Percentiles rank a stretch among this genome's conserved stretches.
phyloP scores from a whole-genome alignment of 306 rosid genomes.

The Argentina anserina region DNA sequence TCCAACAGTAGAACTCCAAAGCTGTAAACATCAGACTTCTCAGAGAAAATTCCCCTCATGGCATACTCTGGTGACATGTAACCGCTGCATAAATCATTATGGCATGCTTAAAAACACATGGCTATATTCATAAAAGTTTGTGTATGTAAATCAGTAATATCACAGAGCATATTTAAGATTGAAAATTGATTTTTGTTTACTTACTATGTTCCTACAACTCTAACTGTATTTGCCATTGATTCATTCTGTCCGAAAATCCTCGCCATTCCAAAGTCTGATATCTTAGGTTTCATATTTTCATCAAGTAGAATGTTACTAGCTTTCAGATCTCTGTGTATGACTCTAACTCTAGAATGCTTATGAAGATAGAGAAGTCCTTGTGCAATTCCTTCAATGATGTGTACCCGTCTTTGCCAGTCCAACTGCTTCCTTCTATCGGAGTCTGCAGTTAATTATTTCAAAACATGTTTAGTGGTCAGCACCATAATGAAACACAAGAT shows the following conservation, averaged over 20 bases:
- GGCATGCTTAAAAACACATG: not conserved
- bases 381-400: conserved; percentile 18
- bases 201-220: conserved; percentile 25
- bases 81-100: conserved; percentile 2
- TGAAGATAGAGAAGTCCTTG: conserved; percentile 25
- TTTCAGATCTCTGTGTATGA: conserved; percentile 24
- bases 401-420: conserved; percentile 12
- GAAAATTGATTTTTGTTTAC: not conserved
- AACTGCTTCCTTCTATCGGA: not conserved
- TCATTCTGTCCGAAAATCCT: conserved; percentile 24
- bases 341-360: conserved; percentile 17
- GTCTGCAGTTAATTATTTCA: conserved; percentile 1
- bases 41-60: conserved; percentile 21
- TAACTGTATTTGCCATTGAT: conserved; percentile 13
- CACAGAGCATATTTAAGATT: not conserved
- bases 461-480: not conserved
- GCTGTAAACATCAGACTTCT: conserved; percentile 14
- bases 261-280: conserved; percentile 26
- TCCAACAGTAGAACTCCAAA: conserved; percentile 19
- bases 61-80: conserved; percentile 26
- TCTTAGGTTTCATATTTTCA: conserved; percentile 15
- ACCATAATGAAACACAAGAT: not conserved
- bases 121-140: not conserved
- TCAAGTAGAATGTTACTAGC: conserved; percentile 19
- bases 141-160: not conserved